Base-by-base conservation (phyloP, 345 rosid genomes). In the Boechera retrofracta region DNA sequence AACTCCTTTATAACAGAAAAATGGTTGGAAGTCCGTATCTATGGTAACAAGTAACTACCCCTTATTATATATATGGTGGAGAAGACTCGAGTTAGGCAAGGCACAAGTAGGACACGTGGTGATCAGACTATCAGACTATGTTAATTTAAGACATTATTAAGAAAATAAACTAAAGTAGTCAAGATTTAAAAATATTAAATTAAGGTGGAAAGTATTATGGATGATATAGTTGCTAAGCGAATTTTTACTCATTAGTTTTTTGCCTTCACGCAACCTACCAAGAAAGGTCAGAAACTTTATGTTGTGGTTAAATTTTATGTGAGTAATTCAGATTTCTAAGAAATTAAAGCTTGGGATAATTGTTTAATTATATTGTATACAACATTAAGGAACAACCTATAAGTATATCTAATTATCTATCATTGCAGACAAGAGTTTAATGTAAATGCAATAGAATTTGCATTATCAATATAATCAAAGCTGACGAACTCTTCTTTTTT, bases 231-330 rank as follows among this genome's bases (percentile, higher is more conserved):
- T 77, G 83, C 86, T 68, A 73, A 82, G 84, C 78, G 62, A 74
- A 69, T 69, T 70, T 81, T 72, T 56, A 21, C 56, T 6, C 67
- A 64, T 62, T 59, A 31, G 39, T 8, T 39, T 75, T 82, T 77
- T 82, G 82, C 83, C 84, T 75, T 78, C 83, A 83, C 85, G 89
- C 87, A 86, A 88, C 74, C 78, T 75, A 24, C 33, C 53, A 54
- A 56, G 54, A 78, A 74, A 61, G 73, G 85, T 79, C 79, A 80
- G 74, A 39, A 72, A 51, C 41, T 57, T 66, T 66, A 29, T 10
- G 31, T 28, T 28, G 9, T 38, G 60, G 32, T 47, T 56, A 28
- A 67, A 57, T 47, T 45, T 56, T 57, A 29, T 45, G 13, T 21
- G 49, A 49, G 39, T 59, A 38, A 36, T 61, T 49, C n/a, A 18